These are phyloP conservation scores for Phytopythium litorale DNA, from an alignment of 352 stramenopile species.

Conservation along the genomic window DNA sequence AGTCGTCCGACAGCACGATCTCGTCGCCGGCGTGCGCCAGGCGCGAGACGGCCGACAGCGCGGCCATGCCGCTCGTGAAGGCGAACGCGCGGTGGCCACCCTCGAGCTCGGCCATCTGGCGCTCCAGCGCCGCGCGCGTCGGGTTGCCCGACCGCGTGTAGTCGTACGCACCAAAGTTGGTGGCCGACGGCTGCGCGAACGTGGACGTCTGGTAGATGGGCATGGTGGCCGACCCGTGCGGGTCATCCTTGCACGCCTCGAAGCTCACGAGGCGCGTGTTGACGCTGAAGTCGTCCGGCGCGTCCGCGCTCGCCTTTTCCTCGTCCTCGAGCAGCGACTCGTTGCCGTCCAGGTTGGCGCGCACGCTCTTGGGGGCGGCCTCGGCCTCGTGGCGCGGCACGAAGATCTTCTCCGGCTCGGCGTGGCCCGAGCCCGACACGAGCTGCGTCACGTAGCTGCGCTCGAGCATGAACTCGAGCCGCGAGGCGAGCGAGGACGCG, in stretches of 20 bases:
- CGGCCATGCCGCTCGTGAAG: constrained; percentile 95
- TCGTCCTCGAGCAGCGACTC: constrained; percentile 44
- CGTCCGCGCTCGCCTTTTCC: constrained; percentile 25
- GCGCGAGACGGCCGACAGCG: constrained; percentile 89
- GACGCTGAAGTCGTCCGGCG: constrained; percentile 50
- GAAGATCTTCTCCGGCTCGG: constrained; percentile 75
- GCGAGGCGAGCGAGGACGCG: constrained; percentile 41
- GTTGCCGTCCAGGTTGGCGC: constrained; percentile 75
- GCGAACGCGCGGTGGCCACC: constrained; percentile 76
- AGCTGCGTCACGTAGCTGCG: constrained; percentile 83
- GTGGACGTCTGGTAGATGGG: constrained; percentile 92
- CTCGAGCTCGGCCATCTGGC: constrained; percentile 86
- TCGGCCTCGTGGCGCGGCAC: constrained; percentile 66
- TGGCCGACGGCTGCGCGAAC: constrained; percentile 87
- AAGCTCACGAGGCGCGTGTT: constrained; percentile 77
- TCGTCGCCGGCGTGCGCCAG: constrained; percentile 89
- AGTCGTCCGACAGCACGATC: constrained; percentile 92
- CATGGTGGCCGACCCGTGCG: constrained; percentile 87
- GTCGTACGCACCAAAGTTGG: constrained; percentile 90
- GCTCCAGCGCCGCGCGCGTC: constrained; percentile 91
- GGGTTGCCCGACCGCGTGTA: constrained; percentile 94
- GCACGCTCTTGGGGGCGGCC: constrained; percentile 34
- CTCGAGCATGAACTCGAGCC: constrained; percentile 77
- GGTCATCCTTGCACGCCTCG: constrained; percentile 85
- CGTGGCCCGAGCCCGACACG: constrained; percentile 58